Evolutionary conservation across 1,284 basidiomycete genomes (phyloP).

Genomic region (Irpex lacteus): DNA sequence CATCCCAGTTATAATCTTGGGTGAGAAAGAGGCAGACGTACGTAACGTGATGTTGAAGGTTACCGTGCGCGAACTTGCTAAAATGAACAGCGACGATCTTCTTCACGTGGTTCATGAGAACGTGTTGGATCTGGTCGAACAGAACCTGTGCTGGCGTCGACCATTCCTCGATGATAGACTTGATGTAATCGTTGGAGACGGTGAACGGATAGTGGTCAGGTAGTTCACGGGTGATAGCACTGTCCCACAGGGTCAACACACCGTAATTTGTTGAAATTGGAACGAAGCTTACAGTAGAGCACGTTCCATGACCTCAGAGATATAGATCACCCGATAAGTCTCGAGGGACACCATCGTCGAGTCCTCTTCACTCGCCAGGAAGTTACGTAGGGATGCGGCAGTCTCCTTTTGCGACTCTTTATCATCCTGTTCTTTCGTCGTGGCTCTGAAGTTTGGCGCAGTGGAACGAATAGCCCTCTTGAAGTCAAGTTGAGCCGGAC

Average conservation of each 20-base stretch:
- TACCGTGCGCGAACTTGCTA: constrained; percentile 46
- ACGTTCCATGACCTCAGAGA: constrained; percentile 50
- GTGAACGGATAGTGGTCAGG: constrained; percentile 61
- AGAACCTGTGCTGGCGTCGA: constrained; percentile 39
- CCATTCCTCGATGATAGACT: constrained; percentile 46
- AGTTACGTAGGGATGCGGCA: constrained; percentile 19
- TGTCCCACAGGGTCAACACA: constrained; percentile 27
- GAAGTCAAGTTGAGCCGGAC: constrained; percentile 45
- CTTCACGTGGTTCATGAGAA: constrained; percentile 37
- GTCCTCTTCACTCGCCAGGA: constrained; percentile 26
- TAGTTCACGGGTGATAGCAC: constrained; percentile 62
- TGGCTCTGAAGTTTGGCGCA: constrained; percentile 42
- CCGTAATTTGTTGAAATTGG: background rate
- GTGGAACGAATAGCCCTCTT: constrained; percentile 42
- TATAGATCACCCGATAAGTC: constrained; percentile 34
- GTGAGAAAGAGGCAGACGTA: constrained; percentile 31
- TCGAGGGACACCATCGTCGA: background rate
- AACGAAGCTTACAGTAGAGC: constrained; percentile 40
- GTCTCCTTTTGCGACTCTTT: background rate
- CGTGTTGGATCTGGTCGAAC: constrained; percentile 40
- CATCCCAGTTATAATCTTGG: too few species aligned
- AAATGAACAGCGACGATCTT: constrained; percentile 46
- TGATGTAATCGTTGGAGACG: constrained; percentile 49
- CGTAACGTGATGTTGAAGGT: constrained; percentile 48
- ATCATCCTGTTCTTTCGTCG: background rate